These are phyloP conservation scores for Stagonosporopsis cucurbitacearum DNA, from an alignment of 2,329 filamentous ascomycete genomes.

Conservation along the genomic window DNA sequence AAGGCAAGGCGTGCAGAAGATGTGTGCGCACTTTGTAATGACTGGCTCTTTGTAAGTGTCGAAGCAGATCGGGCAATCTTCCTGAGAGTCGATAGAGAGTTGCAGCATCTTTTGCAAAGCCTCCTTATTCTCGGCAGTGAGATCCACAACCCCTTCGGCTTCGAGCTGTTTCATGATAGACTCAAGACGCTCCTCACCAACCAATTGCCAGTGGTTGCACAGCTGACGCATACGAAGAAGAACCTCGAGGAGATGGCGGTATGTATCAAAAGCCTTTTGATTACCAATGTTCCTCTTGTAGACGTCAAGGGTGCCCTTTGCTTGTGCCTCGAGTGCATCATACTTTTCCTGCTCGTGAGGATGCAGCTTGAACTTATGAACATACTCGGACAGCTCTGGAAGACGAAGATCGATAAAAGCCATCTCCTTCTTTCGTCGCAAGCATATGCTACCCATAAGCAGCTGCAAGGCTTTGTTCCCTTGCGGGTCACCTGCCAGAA, in stretches of 20 bases:
- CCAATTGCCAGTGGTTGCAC: constrained; percentile 89
- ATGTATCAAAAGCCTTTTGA: constrained; percentile 56
- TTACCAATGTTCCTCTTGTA: constrained; percentile 58
- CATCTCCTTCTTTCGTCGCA: constrained; percentile 88
- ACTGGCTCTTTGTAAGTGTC: constrained; percentile 74
- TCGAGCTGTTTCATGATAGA: constrained; percentile 75
- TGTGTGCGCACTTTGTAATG: constrained; percentile 84
- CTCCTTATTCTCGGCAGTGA: constrained; percentile 74
- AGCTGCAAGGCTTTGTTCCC: constrained; percentile 73
- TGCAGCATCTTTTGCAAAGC: constrained; percentile 78
- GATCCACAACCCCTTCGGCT: constrained; percentile 68
- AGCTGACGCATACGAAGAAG: constrained; percentile 82
- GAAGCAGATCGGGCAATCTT: constrained; percentile 83
- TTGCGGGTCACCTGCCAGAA: constrained; percentile 63
- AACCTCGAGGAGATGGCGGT: constrained; percentile 79
- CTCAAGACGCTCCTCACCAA: constrained; percentile 71
- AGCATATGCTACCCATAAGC: constrained; percentile 79
- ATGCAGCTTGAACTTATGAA: constrained; percentile 76
- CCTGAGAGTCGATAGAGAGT: constrained; percentile 78
- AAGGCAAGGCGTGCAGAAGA: constrained; percentile 79
- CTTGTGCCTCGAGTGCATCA: constrained; percentile 72
- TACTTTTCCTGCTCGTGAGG: constrained; percentile 79
- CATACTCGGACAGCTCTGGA: constrained; percentile 77
- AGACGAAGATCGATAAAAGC: constrained; percentile 81
- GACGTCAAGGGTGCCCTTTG: constrained; percentile 71